phyloP scores from a whole-genome alignment of 768 basidiomycete species.

The Candolleomyces efflorescens region DNA sequence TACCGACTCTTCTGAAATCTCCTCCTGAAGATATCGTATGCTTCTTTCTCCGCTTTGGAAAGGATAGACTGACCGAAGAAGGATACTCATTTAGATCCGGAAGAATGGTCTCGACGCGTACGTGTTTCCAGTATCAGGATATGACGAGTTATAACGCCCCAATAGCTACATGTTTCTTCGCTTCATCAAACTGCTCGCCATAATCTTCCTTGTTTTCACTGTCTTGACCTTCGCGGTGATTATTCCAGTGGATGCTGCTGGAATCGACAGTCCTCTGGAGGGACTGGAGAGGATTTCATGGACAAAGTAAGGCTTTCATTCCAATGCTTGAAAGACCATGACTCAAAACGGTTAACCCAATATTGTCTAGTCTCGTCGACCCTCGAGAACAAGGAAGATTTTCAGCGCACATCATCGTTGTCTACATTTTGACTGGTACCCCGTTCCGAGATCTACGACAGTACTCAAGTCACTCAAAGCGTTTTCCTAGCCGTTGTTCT shows the following conservation, averaged over 20 bases:
- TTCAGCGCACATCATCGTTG: constrained; percentile 54
- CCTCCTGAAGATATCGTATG: constrained; percentile 44
- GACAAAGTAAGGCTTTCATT: constrained; percentile 39
- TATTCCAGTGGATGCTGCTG: constrained; percentile 50
- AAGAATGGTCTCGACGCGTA: constrained; percentile 70
- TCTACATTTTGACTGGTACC: constrained; percentile 46
- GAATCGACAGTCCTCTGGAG: constrained; percentile 26
- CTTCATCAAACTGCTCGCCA: constrained; percentile 58
- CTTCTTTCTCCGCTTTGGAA: constrained; percentile 1
- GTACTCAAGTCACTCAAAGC: background rate
- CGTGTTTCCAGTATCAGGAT: constrained; percentile 22
- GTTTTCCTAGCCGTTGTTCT: constrained; percentile 48
- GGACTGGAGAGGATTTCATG: constrained; percentile 46
- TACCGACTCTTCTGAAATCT: constrained; percentile 38
- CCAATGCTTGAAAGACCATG: background rate
- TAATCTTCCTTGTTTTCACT: constrained; percentile 52
- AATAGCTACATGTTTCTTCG: constrained; percentile 52
- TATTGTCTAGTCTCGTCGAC: constrained; percentile 28
- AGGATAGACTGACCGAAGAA: background rate
- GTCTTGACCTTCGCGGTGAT: constrained; percentile 60
- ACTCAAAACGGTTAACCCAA: background rate
- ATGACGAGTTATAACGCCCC: background rate
- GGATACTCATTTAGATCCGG: constrained; percentile 35
- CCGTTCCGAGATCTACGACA: constrained; percentile 10
- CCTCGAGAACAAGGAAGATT: constrained; percentile 38